Conservation (phyloP, 1,284 basidiomycete genomes). For the Apiotrichum sp. region DNA sequence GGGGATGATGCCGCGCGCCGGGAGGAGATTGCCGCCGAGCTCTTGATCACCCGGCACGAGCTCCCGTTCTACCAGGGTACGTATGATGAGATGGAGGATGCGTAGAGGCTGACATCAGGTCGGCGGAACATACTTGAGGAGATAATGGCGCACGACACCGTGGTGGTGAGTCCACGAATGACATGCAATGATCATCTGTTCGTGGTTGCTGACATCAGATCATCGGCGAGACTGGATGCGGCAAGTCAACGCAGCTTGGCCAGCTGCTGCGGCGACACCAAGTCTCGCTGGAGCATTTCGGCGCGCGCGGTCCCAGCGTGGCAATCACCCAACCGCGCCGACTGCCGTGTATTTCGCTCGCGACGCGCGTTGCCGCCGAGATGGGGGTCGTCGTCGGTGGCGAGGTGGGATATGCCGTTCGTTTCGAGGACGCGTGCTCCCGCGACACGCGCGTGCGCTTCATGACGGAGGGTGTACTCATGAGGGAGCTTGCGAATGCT, state of each 20-base stretch:
- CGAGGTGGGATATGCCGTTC: slow-evolving; percentile 86
- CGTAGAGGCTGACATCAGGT: slow-evolving; percentile 28
- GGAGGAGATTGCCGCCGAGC: slow-evolving; percentile 26
- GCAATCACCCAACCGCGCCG: slow-evolving; percentile 88
- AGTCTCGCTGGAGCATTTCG: slow-evolving; percentile 27
- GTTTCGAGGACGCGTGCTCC: slow-evolving; percentile 80
- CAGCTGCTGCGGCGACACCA: slow-evolving; percentile 66
- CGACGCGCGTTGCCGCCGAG: slow-evolving; percentile 80
- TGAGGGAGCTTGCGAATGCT: slow-evolving; percentile 44
- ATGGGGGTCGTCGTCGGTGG: slow-evolving; percentile 63
- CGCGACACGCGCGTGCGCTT: slow-evolving; percentile 75
- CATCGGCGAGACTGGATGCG: slow-evolving; percentile 93
- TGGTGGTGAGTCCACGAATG: slow-evolving; percentile 50
- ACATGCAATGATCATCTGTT: background rate
- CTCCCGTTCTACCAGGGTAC: slow-evolving; percentile 72
- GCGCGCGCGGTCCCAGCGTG: slow-evolving; percentile 57
- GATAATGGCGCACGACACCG: slow-evolving; percentile 74
- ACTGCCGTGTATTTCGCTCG: slow-evolving; percentile 89
- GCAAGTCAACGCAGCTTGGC: slow-evolving; percentile 94
- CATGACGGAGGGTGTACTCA: slow-evolving; percentile 93
- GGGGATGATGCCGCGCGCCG: background rate
- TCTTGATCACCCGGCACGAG: slow-evolving; percentile 60
- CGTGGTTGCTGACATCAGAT: slow-evolving; percentile 45
- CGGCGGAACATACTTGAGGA: slow-evolving; percentile 67
- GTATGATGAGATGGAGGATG: too few relatives aligned